Base-by-base conservation (phyloP, 192 early-diverging fungal species). In the Allomyces arbusculus region DNA sequence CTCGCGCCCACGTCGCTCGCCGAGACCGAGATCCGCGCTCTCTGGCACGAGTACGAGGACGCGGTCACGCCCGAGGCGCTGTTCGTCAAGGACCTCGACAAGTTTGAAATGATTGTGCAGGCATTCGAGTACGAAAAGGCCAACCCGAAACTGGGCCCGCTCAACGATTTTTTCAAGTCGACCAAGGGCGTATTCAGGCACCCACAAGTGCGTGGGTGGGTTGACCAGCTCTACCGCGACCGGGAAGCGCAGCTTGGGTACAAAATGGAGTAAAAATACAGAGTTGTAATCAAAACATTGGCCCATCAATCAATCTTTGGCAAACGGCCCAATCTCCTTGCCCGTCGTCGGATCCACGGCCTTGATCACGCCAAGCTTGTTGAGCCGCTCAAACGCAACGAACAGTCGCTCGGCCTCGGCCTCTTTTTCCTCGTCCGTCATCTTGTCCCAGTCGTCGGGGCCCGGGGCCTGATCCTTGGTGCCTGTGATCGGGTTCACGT, bases 351-450 rank as follows among this genome's bases (percentile, higher is more conserved):
- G 87, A 65, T 90, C 85, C 8, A 81, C 83, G 1, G 86, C 85
- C 73, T 90, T 80, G 67, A 97, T 88, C 4, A 98, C 75, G 23
- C 95, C 95, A 9, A 88, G 94, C 67, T 86, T 86, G 65, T 96
- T 90, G 44, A 96, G 75, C 67, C 89, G 80, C 66, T 99, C 92
- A 77, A 99, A 93, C 73, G 96, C 78, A 1, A 92, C 92, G 78
- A 97, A 86, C 71, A 99, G 70, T 24, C 82, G 80, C 72, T 94
- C 91, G 4, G 91, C 92, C 68, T 99, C 95, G 44, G 85, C 75
- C 69, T 95, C 92, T 70, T 95, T 96, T 71, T 99, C 94, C 70
- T 94, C 95, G 50, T 94, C 91, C 2, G 91, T 95, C 91, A 99
- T 91, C 67, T 20, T 44, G 45, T 20, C 68, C 69, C 50, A 61